A percentile compares a stretch with the other conserved stretches of the same genome.
These are phyloP conservation scores for Yamadazyma sp. DNA, from an alignment of 1,139 yeast species.

Conservation along the genomic window DNA sequence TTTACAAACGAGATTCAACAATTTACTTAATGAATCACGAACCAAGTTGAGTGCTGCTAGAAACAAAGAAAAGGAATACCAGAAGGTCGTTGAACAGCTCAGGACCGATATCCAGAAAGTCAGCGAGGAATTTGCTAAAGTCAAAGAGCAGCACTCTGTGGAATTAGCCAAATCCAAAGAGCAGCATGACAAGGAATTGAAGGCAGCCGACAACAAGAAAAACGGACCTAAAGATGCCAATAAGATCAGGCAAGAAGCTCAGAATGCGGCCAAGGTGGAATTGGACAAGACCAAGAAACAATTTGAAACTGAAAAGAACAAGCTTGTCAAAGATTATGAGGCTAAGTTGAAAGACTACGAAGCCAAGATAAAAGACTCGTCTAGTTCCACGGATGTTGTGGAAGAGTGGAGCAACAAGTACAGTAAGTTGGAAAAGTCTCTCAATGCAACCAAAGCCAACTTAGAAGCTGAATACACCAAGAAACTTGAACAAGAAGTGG, in stretches of 20 bases:
- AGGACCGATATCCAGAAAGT: constrained; percentile 21
- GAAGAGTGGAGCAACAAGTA: constrained; percentile 15
- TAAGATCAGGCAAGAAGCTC: constrained; percentile 11
- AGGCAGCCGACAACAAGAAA: neutral
- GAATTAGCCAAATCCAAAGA: constrained; percentile 1
- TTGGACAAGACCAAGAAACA: constrained; percentile 14
- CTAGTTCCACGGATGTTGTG: neutral
- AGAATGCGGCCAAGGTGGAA: constrained; percentile 14
- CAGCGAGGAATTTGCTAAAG: constrained; percentile 12
- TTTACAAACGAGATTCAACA: constrained; percentile 24
- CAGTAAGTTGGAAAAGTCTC: constrained; percentile 20
- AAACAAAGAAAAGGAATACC: constrained; percentile 21
- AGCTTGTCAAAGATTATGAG: constrained; percentile 13
- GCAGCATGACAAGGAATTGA: neutral
- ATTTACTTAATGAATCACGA: constrained; percentile 36
- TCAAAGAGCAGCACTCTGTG: constrained; percentile 8
- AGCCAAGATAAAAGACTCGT: constrained; percentile 7
- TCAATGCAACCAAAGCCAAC: constrained; percentile 18
- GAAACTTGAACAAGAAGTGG: constrained; percentile 17
- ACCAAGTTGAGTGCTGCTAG: constrained; percentile 25
- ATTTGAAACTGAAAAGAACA: constrained; percentile 14
- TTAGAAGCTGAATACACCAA: constrained; percentile 22
- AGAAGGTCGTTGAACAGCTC: constrained; percentile 24
- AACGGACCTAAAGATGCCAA: constrained; percentile 1
- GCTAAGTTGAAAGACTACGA: constrained; percentile 14